Base-by-base conservation (phyloP, 2,329 filamentous ascomycete species). In the Penicillium sp. region DNA sequence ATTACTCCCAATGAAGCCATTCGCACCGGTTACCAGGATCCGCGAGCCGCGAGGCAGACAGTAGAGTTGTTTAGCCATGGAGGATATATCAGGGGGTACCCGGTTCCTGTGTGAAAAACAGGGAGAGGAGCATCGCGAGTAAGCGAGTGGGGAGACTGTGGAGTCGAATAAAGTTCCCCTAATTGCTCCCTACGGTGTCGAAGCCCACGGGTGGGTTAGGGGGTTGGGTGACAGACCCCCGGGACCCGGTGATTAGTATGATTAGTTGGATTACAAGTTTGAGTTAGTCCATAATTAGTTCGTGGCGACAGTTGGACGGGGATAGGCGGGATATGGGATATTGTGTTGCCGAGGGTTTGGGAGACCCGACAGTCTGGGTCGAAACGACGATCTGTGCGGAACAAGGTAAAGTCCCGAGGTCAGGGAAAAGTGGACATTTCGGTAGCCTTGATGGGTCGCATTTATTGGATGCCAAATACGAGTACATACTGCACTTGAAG, bases 21-120 rank as follows among this genome's bases (percentile, higher is more conserved):
- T 79, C 1, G 69, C 74, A 5, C 78, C 78, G 0, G 77, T 80
- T 11, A 81, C 72, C 4, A 81, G 72, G 26, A 80, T 65, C 42
- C 26, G 44, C 4, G 59, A 57, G 34, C 57, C 56, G 8, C 8
- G 59, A 55, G 22, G 69, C 65, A 50, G 39, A 26, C 26, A 29
- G 29, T 51, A 44, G 13, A 22, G 3, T 16, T 35, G 20, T 13
- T 44, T 16, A 13, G 32, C 32, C 46, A 51, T 50, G 18, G 26
- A 7, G n/a, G 6, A 24, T 29, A 50, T 40, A 32, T 13, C 14
- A 18, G 7, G 6, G 6, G 14, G 24, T 29, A 14, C 10, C 13
- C n/a, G 2, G 10, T 4, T 20, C 37, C 14, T n/a, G 35, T 16
- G 37, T 48, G 44, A 29, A 48, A 52, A 46, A 16, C 2, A 42